Conservation (phyloP, 768 basidiomycete genomes). For the Trametes maxima region DNA sequence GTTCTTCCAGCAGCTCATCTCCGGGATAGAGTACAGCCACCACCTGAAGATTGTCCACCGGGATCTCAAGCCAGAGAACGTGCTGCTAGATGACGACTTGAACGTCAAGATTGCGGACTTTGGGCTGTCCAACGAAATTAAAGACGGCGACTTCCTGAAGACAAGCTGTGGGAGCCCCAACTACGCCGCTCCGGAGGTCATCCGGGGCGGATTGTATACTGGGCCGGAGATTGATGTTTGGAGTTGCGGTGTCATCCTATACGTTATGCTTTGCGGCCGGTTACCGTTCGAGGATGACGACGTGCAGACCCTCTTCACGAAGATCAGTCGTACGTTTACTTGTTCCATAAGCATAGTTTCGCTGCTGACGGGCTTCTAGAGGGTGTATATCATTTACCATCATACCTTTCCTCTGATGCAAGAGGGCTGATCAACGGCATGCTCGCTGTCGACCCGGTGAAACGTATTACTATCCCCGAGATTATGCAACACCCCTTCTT, state of each 20-base stretch:
- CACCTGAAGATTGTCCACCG: constrained; percentile 96
- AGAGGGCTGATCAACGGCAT: constrained; percentile 80
- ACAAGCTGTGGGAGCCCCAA: constrained; percentile 99
- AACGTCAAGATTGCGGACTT: constrained; percentile 99
- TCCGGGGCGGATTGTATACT: constrained; percentile 91
- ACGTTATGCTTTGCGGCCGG: constrained; percentile 94
- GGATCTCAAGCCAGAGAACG: constrained; percentile 97
- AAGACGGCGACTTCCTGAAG: constrained; percentile 94
- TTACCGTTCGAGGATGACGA: constrained; percentile 98
- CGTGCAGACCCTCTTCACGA: constrained; percentile 88
- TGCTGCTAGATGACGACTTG: constrained; percentile 79
- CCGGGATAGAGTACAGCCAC: constrained; percentile 97
- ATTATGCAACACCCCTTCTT: constrained; percentile 93
- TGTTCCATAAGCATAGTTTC: background rate
- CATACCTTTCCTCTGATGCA: constrained; percentile 78
- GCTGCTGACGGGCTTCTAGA: constrained; percentile 46
- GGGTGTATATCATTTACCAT: constrained; percentile 85
- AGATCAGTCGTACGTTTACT: constrained; percentile 76
- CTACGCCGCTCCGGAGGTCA: constrained; percentile 98
- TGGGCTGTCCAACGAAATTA: constrained; percentile 93
- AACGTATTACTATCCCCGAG: constrained; percentile 90
- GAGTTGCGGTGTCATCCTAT: constrained; percentile 98
- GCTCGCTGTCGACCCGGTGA: constrained; percentile 93
- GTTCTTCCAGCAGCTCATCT: constrained; percentile 99
- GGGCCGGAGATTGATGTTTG: constrained; percentile 99